Evolutionary conservation across 2,329 filamentous ascomycete species (phyloP).

Genomic region (Microdochium trichocladiopsis): DNA sequence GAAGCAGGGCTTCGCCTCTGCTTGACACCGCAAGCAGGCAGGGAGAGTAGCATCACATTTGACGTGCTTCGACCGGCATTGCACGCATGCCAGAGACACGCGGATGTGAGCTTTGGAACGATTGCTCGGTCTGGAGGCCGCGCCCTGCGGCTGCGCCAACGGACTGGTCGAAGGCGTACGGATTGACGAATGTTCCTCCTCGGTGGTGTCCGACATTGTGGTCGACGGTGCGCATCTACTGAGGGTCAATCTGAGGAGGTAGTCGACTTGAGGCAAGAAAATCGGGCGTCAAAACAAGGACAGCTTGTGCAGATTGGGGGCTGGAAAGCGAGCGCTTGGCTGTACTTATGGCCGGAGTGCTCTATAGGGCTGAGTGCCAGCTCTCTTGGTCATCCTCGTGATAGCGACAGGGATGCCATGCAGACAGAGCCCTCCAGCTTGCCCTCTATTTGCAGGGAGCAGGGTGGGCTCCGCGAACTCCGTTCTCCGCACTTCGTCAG

Average conservation of each 20-base stretch:
- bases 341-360: not conserved
- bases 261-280: not conserved
- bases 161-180: not conserved
- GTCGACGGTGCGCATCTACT: not conserved
- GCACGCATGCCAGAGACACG: slow-evolving; percentile 34
- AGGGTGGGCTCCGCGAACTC: too few species aligned
- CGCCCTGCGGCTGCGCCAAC: not conserved
- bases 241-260: not conserved
- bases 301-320: not conserved
- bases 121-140: slow-evolving; percentile 3
- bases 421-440: too few species aligned
- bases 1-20: slow-evolving; percentile 33
- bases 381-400: not conserved
- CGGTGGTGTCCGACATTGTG: slow-evolving; percentile 1
- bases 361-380: not conserved
- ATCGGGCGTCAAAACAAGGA: not conserved
- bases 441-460: too few species aligned
- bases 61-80: slow-evolving; percentile 42
- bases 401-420: not conserved
- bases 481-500: too few species aligned
- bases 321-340: not conserved
- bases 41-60: slow-evolving; percentile 39
- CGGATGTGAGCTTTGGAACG: slow-evolving; percentile 28
- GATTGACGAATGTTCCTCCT: not conserved
- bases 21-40: slow-evolving; percentile 30